Base-by-base conservation (phyloP, 805 yeast genomes). In the Pichia phayaonensis region DNA sequence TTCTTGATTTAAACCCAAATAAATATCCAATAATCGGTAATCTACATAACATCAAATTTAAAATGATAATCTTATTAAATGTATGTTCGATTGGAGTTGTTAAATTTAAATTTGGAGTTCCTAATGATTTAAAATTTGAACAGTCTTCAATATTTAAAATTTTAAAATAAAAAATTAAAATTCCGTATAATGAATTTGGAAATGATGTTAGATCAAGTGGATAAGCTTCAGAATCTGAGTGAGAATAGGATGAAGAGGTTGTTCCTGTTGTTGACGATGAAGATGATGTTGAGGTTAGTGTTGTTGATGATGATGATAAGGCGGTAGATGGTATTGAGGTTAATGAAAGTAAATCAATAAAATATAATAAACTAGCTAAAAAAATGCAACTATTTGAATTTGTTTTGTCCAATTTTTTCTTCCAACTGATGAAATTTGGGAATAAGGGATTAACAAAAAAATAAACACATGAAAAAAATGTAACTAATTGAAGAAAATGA, bases 31-130 rank as follows among this genome's bases (percentile, higher is more conserved):
- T 13, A 15, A 42, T 26, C 13, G 56, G 54, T 3, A 38, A 45
- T 42, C 56, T 57, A n/a, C 50, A 27, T 34, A 52, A 50, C 22
- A 58, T 34, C 22, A 64, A 45, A 31, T 58, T 57, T 3, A 57
- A 40, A 8, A 62, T 36, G 8, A 63, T 48, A 13, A 63, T 34
- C 26, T 58, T 52, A 43, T 58, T 53, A 48, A 63, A 66, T 18
- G 58, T 62, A 29, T 56, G 57, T 42, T 58, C 60, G 18, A 65
- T 48, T 15, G 52, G 48, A 4, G 55, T 42, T 8, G 44, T 29
- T 16, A 51, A 23, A 18, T 38, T 27, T 4, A 41, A 21, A 34
- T 18, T 29, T n/a, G 22, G 4, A 27, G 24, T 42, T 24, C 18
- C n/a, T 3, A 16, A 24, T 16, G 42, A 41, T 22, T 47, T 29